Evolutionary conservation across 495 filamentous ascomycete species (phyloP).

Genomic region (Penicillium mononematosum): DNA sequence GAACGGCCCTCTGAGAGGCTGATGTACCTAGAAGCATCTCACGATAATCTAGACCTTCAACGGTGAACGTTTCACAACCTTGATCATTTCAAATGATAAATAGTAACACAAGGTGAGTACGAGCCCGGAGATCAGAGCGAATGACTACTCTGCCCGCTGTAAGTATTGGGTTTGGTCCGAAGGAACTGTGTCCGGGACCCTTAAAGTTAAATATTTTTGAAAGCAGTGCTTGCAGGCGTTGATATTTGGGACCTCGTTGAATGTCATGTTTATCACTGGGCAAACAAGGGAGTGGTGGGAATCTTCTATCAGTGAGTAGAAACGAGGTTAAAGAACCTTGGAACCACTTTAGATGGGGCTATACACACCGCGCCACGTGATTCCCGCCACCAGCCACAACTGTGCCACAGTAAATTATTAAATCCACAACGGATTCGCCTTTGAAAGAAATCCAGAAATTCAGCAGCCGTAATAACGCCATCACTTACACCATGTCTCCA

Average conservation of each 20-base stretch:
- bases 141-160: not conserved
- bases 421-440: constrained; percentile 53
- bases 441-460: constrained; percentile 49
- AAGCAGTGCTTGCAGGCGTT: too few species aligned
- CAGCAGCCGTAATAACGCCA: constrained; percentile 32
- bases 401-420: constrained; percentile 44
- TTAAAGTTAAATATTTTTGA: too few species aligned
- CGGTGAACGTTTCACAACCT: too few species aligned
- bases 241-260: too few species aligned
- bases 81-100: too few species aligned
- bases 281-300: too few species aligned
- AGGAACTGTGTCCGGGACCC: too few species aligned
- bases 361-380: constrained; percentile 29
- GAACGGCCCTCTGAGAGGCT: too few species aligned
- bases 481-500: constrained; percentile 46
- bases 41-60: too few species aligned
- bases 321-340: not conserved
- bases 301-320: too few species aligned
- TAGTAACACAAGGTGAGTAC: not conserved
- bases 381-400: constrained; percentile 31
- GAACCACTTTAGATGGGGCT: not conserved
- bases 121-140: not conserved
- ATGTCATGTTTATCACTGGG: too few species aligned
- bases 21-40: too few species aligned
- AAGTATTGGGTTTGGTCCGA: not conserved